Base-by-base conservation (phyloP, 306 rosid genomes). In the Abrus pulchellus region DNA sequence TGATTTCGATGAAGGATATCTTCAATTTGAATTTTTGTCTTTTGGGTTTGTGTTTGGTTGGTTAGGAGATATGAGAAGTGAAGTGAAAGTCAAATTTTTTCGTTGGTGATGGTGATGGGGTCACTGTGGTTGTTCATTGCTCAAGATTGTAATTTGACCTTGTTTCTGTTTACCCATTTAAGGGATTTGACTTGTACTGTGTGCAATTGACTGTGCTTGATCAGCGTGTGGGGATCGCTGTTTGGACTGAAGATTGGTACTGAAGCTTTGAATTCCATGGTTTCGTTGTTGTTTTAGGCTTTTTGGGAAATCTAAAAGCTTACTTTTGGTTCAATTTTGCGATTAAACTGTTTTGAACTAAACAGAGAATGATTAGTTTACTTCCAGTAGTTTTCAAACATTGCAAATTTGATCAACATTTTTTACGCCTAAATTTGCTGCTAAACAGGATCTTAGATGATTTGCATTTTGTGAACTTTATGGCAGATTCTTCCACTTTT, bases 131-230 rank as follows among this genome's bases (percentile, higher is more conserved):
- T 41, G 83, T 43, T 68, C 65, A 49, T 69, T 41, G 83, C 36
- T 68, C 65, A 49, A 57, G 29, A 53, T 8, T 72, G 69, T 56
- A 55, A 45, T 83, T 55, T 83, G 82, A 68, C 70, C 63, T 4
- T 12, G 59, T 81, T 78, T 75, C 28, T 80, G 82, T 20, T n/a
- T 61, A 48, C 52, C 65, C 70, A 76, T 64, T 80, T 72, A 70
- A 78, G 52, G 14, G 84, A 87, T 83, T 86, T 87, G 78, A 53
- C 50, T 61, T 73, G 49, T 77, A 1, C 20, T 68, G 68, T 77
- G 82, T 68, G 72, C 70, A 86, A 43, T 67, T 52, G 66, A 68
- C 57, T 76, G 60, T 59, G 47, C 45, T 83, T 75, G 81, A 83
- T 83, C 49, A 66, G 76, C 32, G 12, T 70, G 34, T 20, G 53